Base-by-base conservation (phyloP, 805 yeast species). In the Candida taoyuanica region DNA sequence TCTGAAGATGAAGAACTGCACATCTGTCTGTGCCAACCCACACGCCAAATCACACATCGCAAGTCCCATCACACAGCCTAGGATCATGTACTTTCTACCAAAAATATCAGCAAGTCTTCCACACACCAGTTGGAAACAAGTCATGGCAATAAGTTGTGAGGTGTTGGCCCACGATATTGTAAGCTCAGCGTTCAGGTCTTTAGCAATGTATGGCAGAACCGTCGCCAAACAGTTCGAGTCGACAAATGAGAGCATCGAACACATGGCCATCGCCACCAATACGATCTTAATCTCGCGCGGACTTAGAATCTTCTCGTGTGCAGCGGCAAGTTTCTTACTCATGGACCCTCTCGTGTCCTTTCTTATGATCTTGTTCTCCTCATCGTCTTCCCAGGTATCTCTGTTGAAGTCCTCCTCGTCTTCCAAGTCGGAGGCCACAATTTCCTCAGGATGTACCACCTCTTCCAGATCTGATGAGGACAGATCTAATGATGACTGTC, bases 111-210 rank as follows among this genome's bases (percentile, higher is more conserved):
- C 67, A 11, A 76, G 51, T 33, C 82, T 59, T 1, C 82, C 83
- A 37, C 71, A 67, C 13, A 74, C 53, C 5, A 74, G 71, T 50
- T 73, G 79, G 49, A 75, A 73, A 7, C 69, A 70, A 5, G 77
- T 67, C 45, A 68, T 73, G 12, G 79, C 75, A 35, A 76, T 67
- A 26, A 76, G 52, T 9, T 70, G 56, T 5, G 81, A 69, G 0
- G 81, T 73, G 23, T 78, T 78, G 0, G 78, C 80, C 83, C 83
- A 76, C 34, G 73, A 65, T 24, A 76, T 73, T 1, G 78, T 68
- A 14, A 59, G 57, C 31, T 67, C 62, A 1, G 78, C 74, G 34
- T 72, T 42, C 28, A 76, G 56, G 23, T 68, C 77, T 25, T 60
- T 52, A 2, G 74, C 78, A 24, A 76, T 74, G 13, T 52, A 44